These are phyloP conservation scores for Cymbomonas tetramitiformis DNA, from an alignment of 139 green algal species.

Conservation along the genomic window DNA sequence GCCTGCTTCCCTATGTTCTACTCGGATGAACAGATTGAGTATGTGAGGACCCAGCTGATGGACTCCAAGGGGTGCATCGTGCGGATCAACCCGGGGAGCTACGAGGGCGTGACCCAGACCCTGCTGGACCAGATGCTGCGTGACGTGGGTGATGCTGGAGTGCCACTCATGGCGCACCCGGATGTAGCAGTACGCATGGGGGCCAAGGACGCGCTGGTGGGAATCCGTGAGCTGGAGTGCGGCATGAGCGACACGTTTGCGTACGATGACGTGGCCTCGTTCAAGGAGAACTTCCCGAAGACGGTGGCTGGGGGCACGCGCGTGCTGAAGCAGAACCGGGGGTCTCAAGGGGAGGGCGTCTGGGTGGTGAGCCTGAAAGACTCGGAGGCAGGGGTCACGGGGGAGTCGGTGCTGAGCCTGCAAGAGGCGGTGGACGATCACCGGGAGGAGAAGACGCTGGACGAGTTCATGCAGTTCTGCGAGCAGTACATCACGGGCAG, in stretches of 20 bases:
- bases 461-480: too few relatives aligned
- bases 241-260: conserved; percentile 25
- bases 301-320: conserved; percentile 14
- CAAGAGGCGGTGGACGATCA: conserved; percentile 23
- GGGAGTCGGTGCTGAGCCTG: conserved; percentile 14
- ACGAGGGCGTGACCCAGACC: conserved; percentile 10
- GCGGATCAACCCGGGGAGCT: conserved; percentile 23
- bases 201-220: conserved; percentile 21
- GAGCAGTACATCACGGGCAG: too few relatives aligned
- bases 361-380: conserved; percentile 27
- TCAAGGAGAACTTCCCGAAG: conserved; percentile 27
- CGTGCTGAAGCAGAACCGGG: conserved; percentile 27
- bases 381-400: conserved; percentile 11
- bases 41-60: too few relatives aligned
- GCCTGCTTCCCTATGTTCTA: too few relatives aligned
- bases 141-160: neutral
- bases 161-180: conserved; percentile 3
- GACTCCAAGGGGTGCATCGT: conserved; percentile 20
- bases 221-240: conserved; percentile 12
- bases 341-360: conserved; percentile 28
- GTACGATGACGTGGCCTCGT: conserved; percentile 21
- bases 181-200: conserved; percentile 17
- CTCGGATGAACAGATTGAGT: too few relatives aligned
- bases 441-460: conserved; percentile 11
- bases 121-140: conserved; percentile 1